These are phyloP conservation scores for Pluteus cervinus DNA, from an alignment of 768 basidiomycete species.

Conservation along the genomic window DNA sequence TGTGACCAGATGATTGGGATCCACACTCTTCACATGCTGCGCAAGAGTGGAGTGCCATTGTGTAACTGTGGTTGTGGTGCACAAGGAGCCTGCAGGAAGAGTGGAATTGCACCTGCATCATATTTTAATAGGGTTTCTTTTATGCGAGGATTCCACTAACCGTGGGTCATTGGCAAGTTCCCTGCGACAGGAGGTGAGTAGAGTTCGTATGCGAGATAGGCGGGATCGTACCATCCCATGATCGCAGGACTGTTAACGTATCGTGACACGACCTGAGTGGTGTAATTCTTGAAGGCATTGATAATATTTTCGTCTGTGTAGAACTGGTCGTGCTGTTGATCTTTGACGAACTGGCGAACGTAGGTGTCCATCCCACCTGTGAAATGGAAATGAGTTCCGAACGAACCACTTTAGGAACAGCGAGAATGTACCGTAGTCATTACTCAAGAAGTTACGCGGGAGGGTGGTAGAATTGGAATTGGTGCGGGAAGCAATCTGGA, in stretches of 20 bases:
- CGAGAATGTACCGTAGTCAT: constrained; percentile 47
- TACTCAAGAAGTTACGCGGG: constrained; percentile 51
- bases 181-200: constrained; percentile 24
- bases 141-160: too few relatives aligned
- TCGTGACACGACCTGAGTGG: constrained; percentile 46
- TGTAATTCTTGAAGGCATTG: constrained; percentile 51
- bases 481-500: constrained; percentile 23
- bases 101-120: constrained; percentile 50
- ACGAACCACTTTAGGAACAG: constrained; percentile 1
- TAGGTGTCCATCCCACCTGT: constrained; percentile 65
- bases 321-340: constrained; percentile 50
- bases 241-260: constrained; percentile 49
- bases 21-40: constrained; percentile 35
- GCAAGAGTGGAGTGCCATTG: constrained; percentile 47
- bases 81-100: constrained; percentile 31
- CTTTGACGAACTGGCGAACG: constrained; percentile 41
- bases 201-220: not conserved
- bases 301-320: constrained; percentile 46
- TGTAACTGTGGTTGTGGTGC: constrained; percentile 49
- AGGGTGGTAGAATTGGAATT: constrained; percentile 21
- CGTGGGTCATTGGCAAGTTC: constrained; percentile 66
- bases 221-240: constrained; percentile 38
- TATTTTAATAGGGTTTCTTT: too few relatives aligned
- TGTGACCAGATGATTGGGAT: constrained; percentile 60
- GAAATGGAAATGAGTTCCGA: constrained; percentile 5